Evolutionary conservation across 1,284 basidiomycete species (phyloP).

Genomic region (Heliocybe sulcata): DNA sequence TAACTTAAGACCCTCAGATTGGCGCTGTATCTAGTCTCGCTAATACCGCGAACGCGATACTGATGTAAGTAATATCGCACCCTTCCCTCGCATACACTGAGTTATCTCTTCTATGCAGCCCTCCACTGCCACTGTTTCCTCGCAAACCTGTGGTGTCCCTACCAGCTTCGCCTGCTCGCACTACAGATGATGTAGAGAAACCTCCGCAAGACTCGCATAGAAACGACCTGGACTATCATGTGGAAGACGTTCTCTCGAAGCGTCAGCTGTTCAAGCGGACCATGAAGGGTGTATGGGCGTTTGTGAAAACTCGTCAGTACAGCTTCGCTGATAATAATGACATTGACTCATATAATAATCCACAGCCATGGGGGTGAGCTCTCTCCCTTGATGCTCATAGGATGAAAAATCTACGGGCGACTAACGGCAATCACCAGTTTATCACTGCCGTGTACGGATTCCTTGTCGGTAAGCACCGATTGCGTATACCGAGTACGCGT

Average conservation of each 20-base stretch:
- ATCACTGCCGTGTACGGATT: conserved; percentile 79
- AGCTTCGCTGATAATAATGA: too few relatives aligned
- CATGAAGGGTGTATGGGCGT: conserved; percentile 74
- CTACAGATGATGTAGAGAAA: conserved; percentile 22
- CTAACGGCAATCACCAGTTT: conserved; percentile 31
- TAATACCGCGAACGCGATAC: conserved; percentile 73
- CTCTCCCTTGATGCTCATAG: conserved; percentile 1
- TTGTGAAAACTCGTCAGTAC: conserved; percentile 76
- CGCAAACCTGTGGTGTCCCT: conserved; percentile 61
- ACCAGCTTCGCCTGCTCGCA: conserved; percentile 19
- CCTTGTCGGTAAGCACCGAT: conserved; percentile 45
- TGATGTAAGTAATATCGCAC: conserved; percentile 49
- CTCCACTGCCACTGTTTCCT: conserved; percentile 61
- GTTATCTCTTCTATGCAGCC: conserved; percentile 29
- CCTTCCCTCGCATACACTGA: not conserved
- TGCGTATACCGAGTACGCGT: not conserved
- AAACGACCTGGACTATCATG: conserved; percentile 71
- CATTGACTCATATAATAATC: conserved; percentile 4
- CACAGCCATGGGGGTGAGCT: conserved; percentile 51
- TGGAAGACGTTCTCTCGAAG: conserved; percentile 69
- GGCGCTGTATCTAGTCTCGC: conserved; percentile 64
- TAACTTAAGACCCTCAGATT: conserved; percentile 56
- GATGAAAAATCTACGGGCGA: too few relatives aligned
- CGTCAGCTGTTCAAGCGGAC: conserved; percentile 56
- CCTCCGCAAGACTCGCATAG: conserved; percentile 26